A percentile compares a stretch with the other conserved stretches of the same genome.
Conservation (phyloP, 2,329 filamentous ascomycete species). For the Lithohypha guttulata region DNA sequence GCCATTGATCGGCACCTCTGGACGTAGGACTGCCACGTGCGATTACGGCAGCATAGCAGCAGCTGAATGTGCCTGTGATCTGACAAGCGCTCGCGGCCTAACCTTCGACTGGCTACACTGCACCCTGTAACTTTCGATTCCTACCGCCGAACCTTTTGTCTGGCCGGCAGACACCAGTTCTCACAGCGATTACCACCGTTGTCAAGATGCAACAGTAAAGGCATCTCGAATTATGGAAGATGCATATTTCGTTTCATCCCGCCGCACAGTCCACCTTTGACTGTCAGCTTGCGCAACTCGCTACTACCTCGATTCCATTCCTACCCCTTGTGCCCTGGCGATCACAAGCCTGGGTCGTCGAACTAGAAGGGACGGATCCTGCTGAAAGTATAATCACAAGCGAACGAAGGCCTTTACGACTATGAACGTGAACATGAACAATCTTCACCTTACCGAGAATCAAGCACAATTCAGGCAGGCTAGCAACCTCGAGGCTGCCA, state of each 20-base stretch:
- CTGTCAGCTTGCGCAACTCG: slow-evolving; percentile 6
- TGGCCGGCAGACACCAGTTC: background rate
- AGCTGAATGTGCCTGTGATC: background rate
- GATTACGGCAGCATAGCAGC: background rate
- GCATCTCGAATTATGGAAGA: slow-evolving; percentile 3
- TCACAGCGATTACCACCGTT: background rate
- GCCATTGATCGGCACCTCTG: too few relatives aligned
- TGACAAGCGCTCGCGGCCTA: slow-evolving; percentile 5
- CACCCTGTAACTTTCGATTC: background rate
- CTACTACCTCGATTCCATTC: too few relatives aligned
- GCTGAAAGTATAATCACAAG: too few relatives aligned
- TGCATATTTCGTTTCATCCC: slow-evolving; percentile 4
- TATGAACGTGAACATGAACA: slow-evolving; percentile 10
- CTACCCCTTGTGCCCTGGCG: too few relatives aligned
- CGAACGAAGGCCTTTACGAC: too few relatives aligned
- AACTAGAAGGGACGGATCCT: too few relatives aligned
- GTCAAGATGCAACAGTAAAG: slow-evolving; percentile 5
- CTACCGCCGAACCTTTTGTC: background rate
- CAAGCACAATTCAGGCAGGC: slow-evolving; percentile 9
- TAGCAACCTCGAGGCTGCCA: slow-evolving; percentile 8
- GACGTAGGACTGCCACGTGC: too few relatives aligned
- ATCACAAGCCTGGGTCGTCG: too few relatives aligned
- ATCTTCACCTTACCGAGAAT: slow-evolving; percentile 8
- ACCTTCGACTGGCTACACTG: slow-evolving; percentile 1
- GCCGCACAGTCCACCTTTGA: slow-evolving; percentile 8